phyloP scores from a whole-genome alignment of 345 rosid species.

The Brassica rapa region DNA sequence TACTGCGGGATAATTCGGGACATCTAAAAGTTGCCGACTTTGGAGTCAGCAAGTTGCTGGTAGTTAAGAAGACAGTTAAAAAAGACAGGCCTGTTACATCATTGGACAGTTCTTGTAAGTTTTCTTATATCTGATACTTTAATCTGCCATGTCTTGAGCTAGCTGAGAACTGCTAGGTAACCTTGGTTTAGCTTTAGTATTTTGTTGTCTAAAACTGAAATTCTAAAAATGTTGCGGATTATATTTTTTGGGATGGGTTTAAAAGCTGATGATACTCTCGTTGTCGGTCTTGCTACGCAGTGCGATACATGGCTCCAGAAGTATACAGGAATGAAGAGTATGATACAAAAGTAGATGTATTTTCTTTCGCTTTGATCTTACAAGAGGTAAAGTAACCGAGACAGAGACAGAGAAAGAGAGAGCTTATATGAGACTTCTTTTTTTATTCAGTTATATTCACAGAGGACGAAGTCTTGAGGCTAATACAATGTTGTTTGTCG shows the following conservation, averaged over 20 bases:
- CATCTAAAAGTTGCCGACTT: slow-evolving; percentile 97
- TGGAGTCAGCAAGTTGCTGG: slow-evolving; percentile 80
- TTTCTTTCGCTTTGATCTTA: slow-evolving; percentile 79
- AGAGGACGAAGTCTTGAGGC: slow-evolving; percentile 1
- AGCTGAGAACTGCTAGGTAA: neutral
- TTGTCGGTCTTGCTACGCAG: slow-evolving; percentile 35
- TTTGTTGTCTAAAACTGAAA: neutral
- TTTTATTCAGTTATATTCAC: neutral
- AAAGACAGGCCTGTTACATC: slow-evolving; percentile 55
- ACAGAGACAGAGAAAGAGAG: neutral
- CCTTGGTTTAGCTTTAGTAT: neutral
- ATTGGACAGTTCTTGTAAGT: slow-evolving; percentile 68
- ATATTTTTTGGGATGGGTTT: neutral
- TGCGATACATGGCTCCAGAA: slow-evolving; percentile 85
- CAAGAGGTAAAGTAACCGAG: slow-evolving; percentile 60
- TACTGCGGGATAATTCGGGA: slow-evolving; percentile 91
- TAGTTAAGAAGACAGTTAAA: slow-evolving; percentile 57
- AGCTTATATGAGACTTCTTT: neutral
- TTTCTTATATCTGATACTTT: neutral
- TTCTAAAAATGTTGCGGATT: neutral
- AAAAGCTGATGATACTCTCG: slow-evolving; percentile 5
- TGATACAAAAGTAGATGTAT: slow-evolving; percentile 79
- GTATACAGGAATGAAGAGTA: slow-evolving; percentile 77
- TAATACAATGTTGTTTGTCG: slow-evolving; percentile 1
- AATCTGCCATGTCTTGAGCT: neutral